Evolutionary conservation across 2,329 filamentous ascomycete species (phyloP).

Genomic region (Knufia petricola): DNA sequence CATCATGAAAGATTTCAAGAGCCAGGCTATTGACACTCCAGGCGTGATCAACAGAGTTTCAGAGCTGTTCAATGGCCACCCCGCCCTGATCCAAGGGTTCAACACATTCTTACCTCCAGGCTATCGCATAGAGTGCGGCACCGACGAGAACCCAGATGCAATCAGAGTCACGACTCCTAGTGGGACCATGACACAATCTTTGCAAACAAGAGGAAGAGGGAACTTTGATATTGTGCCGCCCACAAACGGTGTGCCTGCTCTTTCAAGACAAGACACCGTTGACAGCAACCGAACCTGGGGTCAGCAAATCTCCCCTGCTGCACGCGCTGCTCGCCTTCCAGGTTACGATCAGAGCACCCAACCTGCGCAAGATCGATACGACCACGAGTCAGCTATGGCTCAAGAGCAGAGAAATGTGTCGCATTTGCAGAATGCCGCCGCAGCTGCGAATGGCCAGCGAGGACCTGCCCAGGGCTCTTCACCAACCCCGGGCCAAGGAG

Average conservation of each 20-base stretch:
- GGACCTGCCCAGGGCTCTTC: conserved; percentile 39
- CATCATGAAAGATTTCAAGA: conserved; percentile 99
- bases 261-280: conserved; percentile 16
- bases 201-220: conserved; percentile 41
- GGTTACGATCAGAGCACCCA: conserved; percentile 12
- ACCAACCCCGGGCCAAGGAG: conserved; percentile 33
- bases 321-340: conserved; percentile 22
- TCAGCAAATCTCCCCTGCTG: conserved; percentile 25
- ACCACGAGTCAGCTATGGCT: conserved; percentile 17
- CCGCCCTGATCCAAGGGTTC: conserved; percentile 91
- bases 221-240: conserved; percentile 24
- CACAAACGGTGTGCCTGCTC: conserved; percentile 10
- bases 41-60: conserved; percentile 96
- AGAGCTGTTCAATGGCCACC: conserved; percentile 88
- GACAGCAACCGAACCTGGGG: conserved; percentile 21
- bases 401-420: conserved; percentile 21
- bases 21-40: conserved; percentile 95
- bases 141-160: conserved; percentile 86
- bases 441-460: conserved; percentile 43
- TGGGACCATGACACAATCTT: conserved; percentile 90
- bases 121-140: conserved; percentile 92
- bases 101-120: conserved; percentile 95
- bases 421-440: conserved; percentile 55
- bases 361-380: conserved; percentile 11
- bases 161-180: conserved; percentile 96